Conservation (phyloP, 495 filamentous ascomycete species). For the Umbilicaria muhlenbergii region DNA sequence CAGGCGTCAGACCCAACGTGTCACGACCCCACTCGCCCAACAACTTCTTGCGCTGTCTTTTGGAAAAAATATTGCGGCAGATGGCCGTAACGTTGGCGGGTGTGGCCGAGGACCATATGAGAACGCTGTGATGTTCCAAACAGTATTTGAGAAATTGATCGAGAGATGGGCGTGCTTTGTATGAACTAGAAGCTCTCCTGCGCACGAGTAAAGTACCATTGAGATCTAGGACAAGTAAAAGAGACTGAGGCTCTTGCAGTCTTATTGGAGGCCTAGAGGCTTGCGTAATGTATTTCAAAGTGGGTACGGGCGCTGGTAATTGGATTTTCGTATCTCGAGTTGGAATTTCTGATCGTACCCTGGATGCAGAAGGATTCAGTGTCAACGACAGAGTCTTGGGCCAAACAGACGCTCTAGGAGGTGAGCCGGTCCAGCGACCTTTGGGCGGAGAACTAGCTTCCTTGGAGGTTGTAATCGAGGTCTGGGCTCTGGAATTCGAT, state of each 20-base stretch:
- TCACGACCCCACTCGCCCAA: conserved; percentile 72
- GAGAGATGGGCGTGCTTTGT: conserved; percentile 46
- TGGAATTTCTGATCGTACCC: background rate
- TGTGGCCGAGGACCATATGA: conserved; percentile 82
- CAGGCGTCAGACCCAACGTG: conserved; percentile 44
- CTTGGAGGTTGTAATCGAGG: no score
- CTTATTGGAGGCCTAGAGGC: conserved; percentile 18
- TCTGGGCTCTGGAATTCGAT: no score
- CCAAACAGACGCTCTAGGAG: conserved; percentile 20
- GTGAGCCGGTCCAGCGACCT: conserved; percentile 15
- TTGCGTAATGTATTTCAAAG: conserved; percentile 27
- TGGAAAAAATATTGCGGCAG: conserved; percentile 35
- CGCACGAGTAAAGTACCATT: conserved; percentile 82
- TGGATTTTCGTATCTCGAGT: conserved; percentile 1
- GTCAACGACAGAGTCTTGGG: conserved; percentile 2
- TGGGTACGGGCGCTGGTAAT: conserved; percentile 22
- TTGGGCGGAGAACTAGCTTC: no score
- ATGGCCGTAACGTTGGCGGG: conserved; percentile 53
- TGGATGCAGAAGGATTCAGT: no score
- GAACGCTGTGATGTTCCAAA: conserved; percentile 52
- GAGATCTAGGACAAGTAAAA: conserved; percentile 78
- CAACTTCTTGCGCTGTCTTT: conserved; percentile 26
- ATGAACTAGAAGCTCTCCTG: conserved; percentile 16
- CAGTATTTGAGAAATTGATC: conserved; percentile 49
- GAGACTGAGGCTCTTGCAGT: conserved; percentile 20